A percentile compares a stretch with the other conserved stretches of the same genome.
Evolutionary conservation across 2,329 filamentous ascomycete species (phyloP).

Genomic region (Cladorrhinum sp.): DNA sequence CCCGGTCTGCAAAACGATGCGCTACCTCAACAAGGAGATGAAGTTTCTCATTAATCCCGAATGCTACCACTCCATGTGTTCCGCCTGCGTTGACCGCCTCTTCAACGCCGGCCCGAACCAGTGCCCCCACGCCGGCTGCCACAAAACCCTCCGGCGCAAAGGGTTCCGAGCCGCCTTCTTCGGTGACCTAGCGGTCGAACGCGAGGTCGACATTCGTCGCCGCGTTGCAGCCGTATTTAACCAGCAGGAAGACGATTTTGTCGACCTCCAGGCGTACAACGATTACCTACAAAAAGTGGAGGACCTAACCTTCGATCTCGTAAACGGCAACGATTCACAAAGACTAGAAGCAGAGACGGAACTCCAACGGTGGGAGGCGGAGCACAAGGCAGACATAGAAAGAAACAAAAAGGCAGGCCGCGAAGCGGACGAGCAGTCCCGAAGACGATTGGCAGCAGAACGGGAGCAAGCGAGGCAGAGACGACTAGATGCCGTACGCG

Average conservation of each 20-base stretch:
- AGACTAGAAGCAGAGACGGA: conserved; percentile 38
- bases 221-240: conserved; percentile 82
- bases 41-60: conserved; percentile 95
- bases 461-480: conserved; percentile 63
- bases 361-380: conserved; percentile 68
- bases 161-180: conserved; percentile 89
- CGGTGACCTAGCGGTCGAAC: conserved; percentile 79
- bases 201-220: conserved; percentile 87
- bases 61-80: conserved; percentile 99
- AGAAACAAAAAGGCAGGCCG: conserved; percentile 53
- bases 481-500: conserved; percentile 60
- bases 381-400: conserved; percentile 68
- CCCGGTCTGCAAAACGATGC: conserved; percentile 94
- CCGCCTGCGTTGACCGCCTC: conserved; percentile 89
- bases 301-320: conserved; percentile 82
- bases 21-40: conserved; percentile 93
- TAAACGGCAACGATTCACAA: conserved; percentile 66
- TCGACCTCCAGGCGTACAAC: conserved; percentile 79
- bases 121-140: conserved; percentile 87
- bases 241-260: conserved; percentile 85
- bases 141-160: conserved; percentile 78
- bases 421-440: conserved; percentile 53
- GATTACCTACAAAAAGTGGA: conserved; percentile 94
- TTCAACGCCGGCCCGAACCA: conserved; percentile 89
- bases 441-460: conserved; percentile 59